These are phyloP conservation scores for Tolypocladium paradoxum DNA, from an alignment of 2,329 filamentous ascomycete species.

Conservation along the genomic window DNA sequence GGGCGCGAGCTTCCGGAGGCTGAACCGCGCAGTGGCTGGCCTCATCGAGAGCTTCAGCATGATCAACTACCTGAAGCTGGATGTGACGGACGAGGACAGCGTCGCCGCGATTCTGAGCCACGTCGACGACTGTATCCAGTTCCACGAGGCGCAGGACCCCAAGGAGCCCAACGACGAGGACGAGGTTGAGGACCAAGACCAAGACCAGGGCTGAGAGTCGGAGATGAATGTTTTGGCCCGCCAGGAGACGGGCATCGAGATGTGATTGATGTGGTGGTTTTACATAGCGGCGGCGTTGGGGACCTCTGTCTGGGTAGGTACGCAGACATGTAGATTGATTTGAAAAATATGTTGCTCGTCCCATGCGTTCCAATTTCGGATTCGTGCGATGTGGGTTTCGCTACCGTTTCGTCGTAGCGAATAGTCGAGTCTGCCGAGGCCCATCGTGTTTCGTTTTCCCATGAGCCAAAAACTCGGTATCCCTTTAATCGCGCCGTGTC, in stretches of 20 bases:
- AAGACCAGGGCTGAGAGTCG: constrained; percentile 13
- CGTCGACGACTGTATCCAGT: constrained; percentile 91
- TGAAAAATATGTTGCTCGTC: neutral
- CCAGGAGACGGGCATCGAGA: neutral
- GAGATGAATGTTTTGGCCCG: neutral
- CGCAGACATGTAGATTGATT: neutral
- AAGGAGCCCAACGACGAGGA: constrained; percentile 62
- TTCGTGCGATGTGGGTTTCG: neutral
- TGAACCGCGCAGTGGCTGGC: constrained; percentile 81
- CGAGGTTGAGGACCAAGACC: constrained; percentile 29
- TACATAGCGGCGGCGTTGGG: constrained; percentile 34
- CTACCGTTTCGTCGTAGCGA: neutral
- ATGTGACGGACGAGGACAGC: constrained; percentile 87
- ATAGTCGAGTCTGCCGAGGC: neutral
- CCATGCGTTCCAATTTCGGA: neutral
- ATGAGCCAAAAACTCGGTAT: too few relatives aligned
- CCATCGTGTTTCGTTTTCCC: neutral
- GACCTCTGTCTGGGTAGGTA: neutral
- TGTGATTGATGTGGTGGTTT: neutral
- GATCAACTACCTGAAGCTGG: constrained; percentile 87
- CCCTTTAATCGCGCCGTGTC: neutral
- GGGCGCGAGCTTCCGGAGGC: constrained; percentile 66
- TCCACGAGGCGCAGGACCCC: constrained; percentile 85
- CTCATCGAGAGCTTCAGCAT: constrained; percentile 97
- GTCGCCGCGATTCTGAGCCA: constrained; percentile 76